Percentiles rank a stretch among this genome's conserved stretches.
Conservation (phyloP, 257 asterid species). For the Solanum piurae region DNA sequence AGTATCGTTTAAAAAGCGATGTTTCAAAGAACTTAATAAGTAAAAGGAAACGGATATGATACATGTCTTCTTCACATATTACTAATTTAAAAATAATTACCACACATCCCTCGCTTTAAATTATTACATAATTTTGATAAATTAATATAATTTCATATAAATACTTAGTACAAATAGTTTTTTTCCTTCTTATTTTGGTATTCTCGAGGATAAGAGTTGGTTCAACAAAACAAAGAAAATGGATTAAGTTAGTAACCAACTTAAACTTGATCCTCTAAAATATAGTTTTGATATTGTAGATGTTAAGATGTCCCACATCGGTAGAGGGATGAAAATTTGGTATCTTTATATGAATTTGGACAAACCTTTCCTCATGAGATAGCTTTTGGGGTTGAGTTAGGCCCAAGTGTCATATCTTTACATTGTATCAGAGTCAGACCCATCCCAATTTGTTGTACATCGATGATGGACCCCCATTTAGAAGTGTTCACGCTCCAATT, state of each 20-base stretch:
- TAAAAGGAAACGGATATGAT: not conserved
- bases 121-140: not conserved
- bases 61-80: too few species aligned
- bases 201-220: not conserved
- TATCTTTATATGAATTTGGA: too few species aligned
- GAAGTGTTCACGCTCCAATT: too few species aligned
- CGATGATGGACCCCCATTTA: too few species aligned
- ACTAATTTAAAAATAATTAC: not conserved
- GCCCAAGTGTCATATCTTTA: too few species aligned
- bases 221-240: not conserved
- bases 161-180: not conserved
- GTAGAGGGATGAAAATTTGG: too few species aligned
- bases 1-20: not conserved
- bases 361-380: too few species aligned
- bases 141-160: not conserved
- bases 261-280: not conserved
- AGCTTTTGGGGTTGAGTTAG: too few species aligned
- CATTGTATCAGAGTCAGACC: too few species aligned
- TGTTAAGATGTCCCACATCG: too few species aligned
- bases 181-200: not conserved
- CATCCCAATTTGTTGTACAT: too few species aligned
- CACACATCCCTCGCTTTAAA: not conserved
- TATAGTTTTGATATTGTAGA: not conserved
- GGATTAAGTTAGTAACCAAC: not conserved
- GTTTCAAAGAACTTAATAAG: not conserved